Base-by-base conservation (phyloP, 2,329 filamentous ascomycete genomes). In the Hypoxylon sp. region DNA sequence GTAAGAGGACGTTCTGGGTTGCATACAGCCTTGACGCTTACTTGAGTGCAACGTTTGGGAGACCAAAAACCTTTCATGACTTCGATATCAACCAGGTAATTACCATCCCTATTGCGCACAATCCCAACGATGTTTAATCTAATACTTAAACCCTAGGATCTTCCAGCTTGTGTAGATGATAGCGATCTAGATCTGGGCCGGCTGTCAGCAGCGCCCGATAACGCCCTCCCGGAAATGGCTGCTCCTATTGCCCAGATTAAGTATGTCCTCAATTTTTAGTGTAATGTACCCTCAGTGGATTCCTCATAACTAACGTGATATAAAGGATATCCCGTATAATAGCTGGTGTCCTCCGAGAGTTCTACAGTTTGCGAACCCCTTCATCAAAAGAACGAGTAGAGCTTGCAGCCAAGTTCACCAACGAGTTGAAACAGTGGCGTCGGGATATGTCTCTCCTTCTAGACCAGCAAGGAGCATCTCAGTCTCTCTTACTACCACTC, bases 21-120 rank as follows among this genome's bases (percentile, higher is more conserved):
- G 86, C 87, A 0, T 91, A 91, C 72, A 86, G 84, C 13, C 78
- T 91, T 2, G 88, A 91, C 73, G 88, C 86, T 55, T 91, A 91
- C 66, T 81, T 91, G 11, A 88, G 88, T 60, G 85, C 87, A 19
- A 85, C 88, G 53, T 82, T 90, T 9, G 89, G 89, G 1, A 81
- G 89, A 17, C 89, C 89, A 0, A 78, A 85, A 14, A 83, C 88
- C 1, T 87, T 90, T 52, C 89, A 89, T 63, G 87, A 90, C 51
- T 88, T 90, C 48, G 88, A 90, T 60, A 89, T 90, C 55, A 88
- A 90, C 66, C 60, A 63, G 46, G 51, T 57, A 7, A 46, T 7
- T 5, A 5, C 1, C n/a, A 2, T 2, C 36, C 36, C 36, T 17
- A 19, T 9, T n/a, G 23, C 28, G 11, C 11, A 9, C 14, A 13